These are phyloP conservation scores for Sugiyamaella neomexicana DNA, from an alignment of 1,139 yeast genomes.

Conservation along the genomic window DNA sequence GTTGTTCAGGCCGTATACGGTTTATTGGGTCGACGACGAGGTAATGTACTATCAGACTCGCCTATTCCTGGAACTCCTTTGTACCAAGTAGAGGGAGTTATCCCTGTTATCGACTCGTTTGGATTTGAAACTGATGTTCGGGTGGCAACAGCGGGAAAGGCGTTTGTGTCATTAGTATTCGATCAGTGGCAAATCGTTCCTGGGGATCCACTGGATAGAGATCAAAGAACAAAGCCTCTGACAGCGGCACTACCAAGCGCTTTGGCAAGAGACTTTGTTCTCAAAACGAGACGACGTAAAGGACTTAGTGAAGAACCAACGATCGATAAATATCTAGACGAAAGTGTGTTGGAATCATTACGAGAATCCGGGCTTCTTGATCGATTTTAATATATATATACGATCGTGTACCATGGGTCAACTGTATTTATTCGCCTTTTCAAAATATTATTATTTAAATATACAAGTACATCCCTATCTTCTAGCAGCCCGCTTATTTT, in stretches of 20 bases:
- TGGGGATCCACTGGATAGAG: slow-evolving; percentile 83
- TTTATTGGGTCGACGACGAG: slow-evolving; percentile 63
- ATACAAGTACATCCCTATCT: slow-evolving; percentile 7
- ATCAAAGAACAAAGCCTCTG: slow-evolving; percentile 62
- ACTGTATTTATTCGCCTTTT: neutral
- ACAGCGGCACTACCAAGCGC: slow-evolving; percentile 71
- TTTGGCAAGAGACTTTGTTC: slow-evolving; percentile 82
- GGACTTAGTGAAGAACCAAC: slow-evolving; percentile 75
- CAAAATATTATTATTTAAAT: slow-evolving; percentile 6
- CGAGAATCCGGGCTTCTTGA: slow-evolving; percentile 49
- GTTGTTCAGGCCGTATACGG: slow-evolving; percentile 52
- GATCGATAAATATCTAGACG: slow-evolving; percentile 67
- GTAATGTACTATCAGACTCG: slow-evolving; percentile 53
- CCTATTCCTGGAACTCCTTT: slow-evolving; percentile 79
- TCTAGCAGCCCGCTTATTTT: slow-evolving; percentile 53
- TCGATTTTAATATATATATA: slow-evolving; percentile 8
- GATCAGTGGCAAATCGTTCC: slow-evolving; percentile 78
- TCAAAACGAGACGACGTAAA: slow-evolving; percentile 85
- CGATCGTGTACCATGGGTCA: no score
- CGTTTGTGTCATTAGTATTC: slow-evolving; percentile 66
- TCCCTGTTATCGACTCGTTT: slow-evolving; percentile 88
- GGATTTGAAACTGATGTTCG: slow-evolving; percentile 89
- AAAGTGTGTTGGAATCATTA: slow-evolving; percentile 55
- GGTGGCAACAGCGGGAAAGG: slow-evolving; percentile 74
- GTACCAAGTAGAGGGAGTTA: slow-evolving; percentile 56